phyloP scores from a whole-genome alignment of 1,139 yeast genomes.

The Debaryomyces coudertii region DNA sequence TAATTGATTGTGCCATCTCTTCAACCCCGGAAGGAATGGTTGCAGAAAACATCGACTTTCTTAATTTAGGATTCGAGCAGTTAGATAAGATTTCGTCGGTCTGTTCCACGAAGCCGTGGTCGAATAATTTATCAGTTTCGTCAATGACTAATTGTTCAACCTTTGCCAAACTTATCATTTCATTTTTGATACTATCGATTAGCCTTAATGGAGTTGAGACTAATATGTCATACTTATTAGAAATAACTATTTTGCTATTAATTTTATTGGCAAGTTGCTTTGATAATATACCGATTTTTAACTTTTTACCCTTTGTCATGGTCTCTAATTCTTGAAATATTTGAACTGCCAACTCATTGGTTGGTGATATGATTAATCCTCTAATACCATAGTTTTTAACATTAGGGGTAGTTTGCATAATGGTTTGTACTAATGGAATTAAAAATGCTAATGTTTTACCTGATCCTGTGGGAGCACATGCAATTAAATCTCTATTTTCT shows the following conservation, averaged over 20 bases:
- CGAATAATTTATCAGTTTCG: conserved; percentile 95
- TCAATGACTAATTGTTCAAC: conserved; percentile 83
- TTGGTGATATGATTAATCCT: conserved; percentile 87
- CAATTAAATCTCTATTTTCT: conserved; percentile 63
- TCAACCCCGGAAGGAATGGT: conserved; percentile 95
- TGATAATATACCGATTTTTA: conserved; percentile 70
- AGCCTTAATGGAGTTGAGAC: conserved; percentile 89
- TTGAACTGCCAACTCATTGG: conserved; percentile 82
- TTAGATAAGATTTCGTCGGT: conserved; percentile 81
- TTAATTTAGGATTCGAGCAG: conserved; percentile 56
- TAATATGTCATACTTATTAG: conserved; percentile 73
- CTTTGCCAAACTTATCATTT: conserved; percentile 56
- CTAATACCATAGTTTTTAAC: conserved; percentile 53
- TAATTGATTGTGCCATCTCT: conserved; percentile 80
- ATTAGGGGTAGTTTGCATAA: conserved; percentile 29
- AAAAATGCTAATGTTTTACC: conserved; percentile 90
- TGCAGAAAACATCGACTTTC: conserved; percentile 88
- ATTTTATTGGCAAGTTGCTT: conserved; percentile 77
- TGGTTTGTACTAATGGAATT: conserved; percentile 74
- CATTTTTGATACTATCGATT: conserved; percentile 73
- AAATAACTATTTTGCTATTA: conserved; percentile 56
- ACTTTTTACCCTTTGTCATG: conserved; percentile 55
- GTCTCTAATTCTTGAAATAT: conserved; percentile 71
- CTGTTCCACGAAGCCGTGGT: conserved; percentile 87
- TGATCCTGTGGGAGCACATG: conserved; percentile 48